These are phyloP conservation scores for Spergularia marina DNA, from an alignment of 148 eudicot genomes.

Conservation along the genomic window DNA sequence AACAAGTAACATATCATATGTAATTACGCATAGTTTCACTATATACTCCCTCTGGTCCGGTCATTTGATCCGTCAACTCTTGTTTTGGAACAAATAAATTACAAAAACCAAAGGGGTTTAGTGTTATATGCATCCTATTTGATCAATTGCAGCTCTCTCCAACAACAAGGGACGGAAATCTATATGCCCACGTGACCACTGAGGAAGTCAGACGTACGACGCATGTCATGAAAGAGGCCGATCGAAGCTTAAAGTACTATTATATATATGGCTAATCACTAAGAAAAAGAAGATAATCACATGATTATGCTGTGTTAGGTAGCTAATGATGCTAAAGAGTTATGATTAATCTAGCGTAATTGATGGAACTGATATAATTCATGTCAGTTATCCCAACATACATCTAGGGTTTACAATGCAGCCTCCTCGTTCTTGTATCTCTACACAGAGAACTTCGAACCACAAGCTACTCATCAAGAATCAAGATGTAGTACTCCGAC, in stretches of 20 bases:
- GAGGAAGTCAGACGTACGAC: not conserved
- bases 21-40: not conserved
- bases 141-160: not conserved
- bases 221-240: not conserved
- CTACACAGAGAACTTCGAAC: too few relatives aligned
- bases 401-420: too few relatives aligned
- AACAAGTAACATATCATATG: not conserved
- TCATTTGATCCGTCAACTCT: too few relatives aligned
- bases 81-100: too few relatives aligned
- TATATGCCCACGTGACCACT: slow-evolving; percentile 5
- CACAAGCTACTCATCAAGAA: too few relatives aligned
- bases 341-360: too few relatives aligned
- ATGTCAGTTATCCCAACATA: too few relatives aligned
- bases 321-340: not conserved
- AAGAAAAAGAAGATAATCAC: not conserved
- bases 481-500: too few relatives aligned
- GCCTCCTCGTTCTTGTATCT: too few relatives aligned
- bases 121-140: too few relatives aligned
- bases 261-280: not conserved
- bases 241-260: not conserved
- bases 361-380: too few relatives aligned
- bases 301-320: slow-evolving; percentile 6
- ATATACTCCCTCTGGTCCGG: not conserved
- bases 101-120: too few relatives aligned
- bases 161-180: slow-evolving; percentile 10